A percentile compares a stretch with the other conserved stretches of the same genome.
These are phyloP conservation scores for Lichtheimia hyalospora DNA, from an alignment of 371 early-diverging fungal species.

Conservation along the genomic window DNA sequence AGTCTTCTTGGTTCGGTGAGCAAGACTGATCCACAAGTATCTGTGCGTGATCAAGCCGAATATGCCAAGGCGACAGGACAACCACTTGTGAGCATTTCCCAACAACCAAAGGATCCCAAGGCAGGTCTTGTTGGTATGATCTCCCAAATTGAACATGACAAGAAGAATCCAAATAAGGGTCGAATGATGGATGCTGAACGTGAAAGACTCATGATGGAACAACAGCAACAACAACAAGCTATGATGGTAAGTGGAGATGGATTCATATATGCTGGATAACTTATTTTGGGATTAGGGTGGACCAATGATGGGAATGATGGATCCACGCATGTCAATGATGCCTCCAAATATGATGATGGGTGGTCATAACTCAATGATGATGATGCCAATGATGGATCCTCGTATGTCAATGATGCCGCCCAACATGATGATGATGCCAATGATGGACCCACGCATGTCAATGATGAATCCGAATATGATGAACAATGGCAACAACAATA, in stretches of 20 bases:
- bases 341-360: conserved; percentile 22
- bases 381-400: conserved; percentile 41
- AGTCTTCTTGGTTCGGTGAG: conserved; percentile 26
- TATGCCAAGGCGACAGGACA: conserved; percentile 41
- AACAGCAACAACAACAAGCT: conserved; percentile 11
- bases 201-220: conserved; percentile 37
- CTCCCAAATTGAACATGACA: conserved; percentile 35
- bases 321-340: conserved; percentile 19
- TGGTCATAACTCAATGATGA: conserved; percentile 13
- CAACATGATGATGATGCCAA: conserved; percentile 23
- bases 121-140: conserved; percentile 37
- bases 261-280: background rate
- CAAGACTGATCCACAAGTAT: conserved; percentile 27
- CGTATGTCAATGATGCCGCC: conserved; percentile 28
- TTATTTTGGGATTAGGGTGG: background rate
- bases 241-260: conserved; percentile 13
- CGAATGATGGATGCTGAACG: conserved; percentile 17
- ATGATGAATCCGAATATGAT: conserved; percentile 15
- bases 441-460: conserved; percentile 33
- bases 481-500: conserved; percentile 4
- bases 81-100: conserved; percentile 27
- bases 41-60: conserved; percentile 41
- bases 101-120: conserved; percentile 28
- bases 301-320: conserved; percentile 20
- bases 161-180: conserved; percentile 22